Base-by-base conservation (phyloP, 148 eudicot genomes). In the Nepenthes gracilis region DNA sequence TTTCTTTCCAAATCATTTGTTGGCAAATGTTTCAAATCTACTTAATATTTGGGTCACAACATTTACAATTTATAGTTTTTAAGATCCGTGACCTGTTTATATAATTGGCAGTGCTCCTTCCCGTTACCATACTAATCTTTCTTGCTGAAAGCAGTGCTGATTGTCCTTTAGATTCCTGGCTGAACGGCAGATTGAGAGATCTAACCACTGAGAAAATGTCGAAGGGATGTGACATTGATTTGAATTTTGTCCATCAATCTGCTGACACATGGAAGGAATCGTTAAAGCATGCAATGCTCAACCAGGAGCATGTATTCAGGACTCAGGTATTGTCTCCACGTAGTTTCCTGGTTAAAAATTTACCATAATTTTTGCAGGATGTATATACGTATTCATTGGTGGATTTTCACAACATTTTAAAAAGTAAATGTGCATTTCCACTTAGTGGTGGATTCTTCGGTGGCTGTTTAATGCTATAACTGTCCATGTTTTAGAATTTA, bases 261-360 rank as follows among this genome's bases (percentile, higher is more conserved):
- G 36, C 67, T 23, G 72, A 67, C 66, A 68, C 83, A 23, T 57
- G 58, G 6, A 69, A 69, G 66, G 72, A 77, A 54, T 54, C 51
- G 70, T 62, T 81, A 36, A 77, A 69, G 75, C 77, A 67, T 63
- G 77, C 62, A 49, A 83, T 86, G 81, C 69, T 81, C 58, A 72
- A 72, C 62, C 94, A 81, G 64, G 86, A 83, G 68, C 66, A 66
- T 34, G 59, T 64, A 59, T 81, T 79, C 64, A 71, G 71, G 72
- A 72, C 74, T 43, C 94, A 86, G 84, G 94, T 86, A 68, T 43
- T 9, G 8, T 48, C 43, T 52, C 34, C n/a, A 15, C 7, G 23
- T 32, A 6, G 36, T 57, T 3, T 9, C 12, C 32, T 33, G 4
- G 36, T 33, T 34, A 1, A 35, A 23, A 9, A 35, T 57, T 36